phyloP scores from a whole-genome alignment of 306 rosid genomes.

The Begonia fuchsioides region DNA sequence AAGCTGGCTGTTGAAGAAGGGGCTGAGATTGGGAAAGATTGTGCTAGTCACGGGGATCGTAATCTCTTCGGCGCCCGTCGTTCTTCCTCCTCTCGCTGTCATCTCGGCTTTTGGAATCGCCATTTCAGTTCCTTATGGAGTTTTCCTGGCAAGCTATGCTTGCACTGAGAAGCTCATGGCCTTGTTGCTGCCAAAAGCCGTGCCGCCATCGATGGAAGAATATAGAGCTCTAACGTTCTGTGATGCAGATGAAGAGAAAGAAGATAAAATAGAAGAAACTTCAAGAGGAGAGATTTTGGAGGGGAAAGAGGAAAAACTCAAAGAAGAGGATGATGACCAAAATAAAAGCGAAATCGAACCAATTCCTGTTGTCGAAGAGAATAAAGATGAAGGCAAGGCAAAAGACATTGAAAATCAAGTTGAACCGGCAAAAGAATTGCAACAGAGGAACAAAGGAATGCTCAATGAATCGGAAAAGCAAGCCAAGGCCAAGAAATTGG shows the following conservation, averaged over 20 bases:
- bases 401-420: slow-evolving; percentile 7
- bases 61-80: slow-evolving; percentile 42
- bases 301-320: slow-evolving; percentile 1
- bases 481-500: not conserved
- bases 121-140: slow-evolving; percentile 46
- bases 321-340: slow-evolving; percentile 2
- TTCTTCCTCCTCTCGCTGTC: slow-evolving; percentile 56
- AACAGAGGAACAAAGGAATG: slow-evolving; percentile 33
- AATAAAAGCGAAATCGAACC: slow-evolving; percentile 13
- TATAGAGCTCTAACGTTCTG: not conserved
- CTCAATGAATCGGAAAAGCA: slow-evolving; percentile 1
- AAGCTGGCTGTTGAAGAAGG: slow-evolving; percentile 25
- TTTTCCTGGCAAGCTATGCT: slow-evolving; percentile 45
- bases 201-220: not conserved
- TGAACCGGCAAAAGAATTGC: slow-evolving; percentile 30
- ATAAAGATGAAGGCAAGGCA: too few relatives aligned
- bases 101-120: slow-evolving; percentile 58
- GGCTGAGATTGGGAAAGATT: slow-evolving; percentile 37
- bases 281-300: slow-evolving; percentile 1
- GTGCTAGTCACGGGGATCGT: slow-evolving; percentile 35
- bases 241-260: slow-evolving; percentile 4
- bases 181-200: slow-evolving; percentile 38
- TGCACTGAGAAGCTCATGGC: slow-evolving; percentile 46
- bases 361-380: too few relatives aligned
- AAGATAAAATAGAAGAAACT: not conserved